Conservation (phyloP, 805 yeast species). For the Candida nitratophila region DNA sequence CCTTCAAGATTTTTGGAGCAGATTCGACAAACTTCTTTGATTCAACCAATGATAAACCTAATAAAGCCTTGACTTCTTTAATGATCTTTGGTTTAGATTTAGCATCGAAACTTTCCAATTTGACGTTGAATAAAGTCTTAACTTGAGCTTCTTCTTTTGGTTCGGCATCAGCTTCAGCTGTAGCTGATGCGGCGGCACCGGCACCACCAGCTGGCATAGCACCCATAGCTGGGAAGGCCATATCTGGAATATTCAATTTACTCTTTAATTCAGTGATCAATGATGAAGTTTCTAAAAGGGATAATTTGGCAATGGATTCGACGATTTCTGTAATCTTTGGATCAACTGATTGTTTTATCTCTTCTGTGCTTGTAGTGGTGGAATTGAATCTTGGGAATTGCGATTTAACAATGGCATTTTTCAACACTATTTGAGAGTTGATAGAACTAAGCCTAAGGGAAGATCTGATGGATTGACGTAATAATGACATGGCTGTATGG, state of each 20-base stretch:
- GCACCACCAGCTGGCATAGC: neutral
- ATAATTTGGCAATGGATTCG: constrained; percentile 81
- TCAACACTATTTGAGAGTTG: neutral
- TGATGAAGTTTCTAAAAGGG: constrained; percentile 88
- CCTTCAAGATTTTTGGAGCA: constrained; percentile 95
- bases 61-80: constrained; percentile 88
- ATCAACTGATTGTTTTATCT: constrained; percentile 44
- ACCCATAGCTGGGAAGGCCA: constrained; percentile 64
- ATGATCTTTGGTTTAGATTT: constrained; percentile 95
- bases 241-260: constrained; percentile 88
- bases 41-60: constrained; percentile 91
- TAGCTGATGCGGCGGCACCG: constrained; percentile 50
- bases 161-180: constrained; percentile 66
- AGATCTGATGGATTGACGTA: constrained; percentile 19
- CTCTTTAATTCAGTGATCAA: constrained; percentile 74
- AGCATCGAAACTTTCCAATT: constrained; percentile 90
- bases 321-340: constrained; percentile 87
- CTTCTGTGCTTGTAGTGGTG: constrained; percentile 23
- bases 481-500: neutral
- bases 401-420: too few relatives aligned
- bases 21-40: constrained; percentile 96
- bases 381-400: constrained; percentile 42
- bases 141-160: constrained; percentile 77
- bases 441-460: neutral
- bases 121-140: constrained; percentile 86